Evolutionary conservation across 148 eudicot species (phyloP), one percentile per base, ranked within the genome.

Genomic region (Nyssa sinensis): DNA sequence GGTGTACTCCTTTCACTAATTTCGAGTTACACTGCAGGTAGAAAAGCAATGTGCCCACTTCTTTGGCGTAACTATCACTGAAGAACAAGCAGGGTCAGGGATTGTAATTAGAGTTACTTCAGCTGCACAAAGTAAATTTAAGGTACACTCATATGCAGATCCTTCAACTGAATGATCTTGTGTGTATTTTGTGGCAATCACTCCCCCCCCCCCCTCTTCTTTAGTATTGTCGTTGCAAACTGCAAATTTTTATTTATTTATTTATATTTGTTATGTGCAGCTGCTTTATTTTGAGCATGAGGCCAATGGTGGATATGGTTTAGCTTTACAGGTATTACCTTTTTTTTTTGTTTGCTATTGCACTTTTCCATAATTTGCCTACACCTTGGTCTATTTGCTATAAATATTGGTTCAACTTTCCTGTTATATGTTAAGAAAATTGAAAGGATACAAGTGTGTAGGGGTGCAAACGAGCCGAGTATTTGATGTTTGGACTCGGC

Each of bases 21-120:
- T 62, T 24, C 34, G 10, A 57, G 64, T 57, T 59, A 51, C 14
- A 12, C 44, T 75, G 74, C 87, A 95, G 98, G 99, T 95, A 73
- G 99, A 95, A 55, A 95, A 95, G 84, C 99, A 95, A 80, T 76
- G 88, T 72, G 97, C 99, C 41, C 99, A 92, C 66, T 92, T 95
- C 78, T 95, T 90, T 83, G 91, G 97, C 31, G 97, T 95, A 69
- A 88, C 93, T 44, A 89, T 95, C 78, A 91, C 62, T 68, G 96
- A 95, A 49, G 94, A 90, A 84, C 97, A 95, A 87, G 94, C 99
- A 17, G 85, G 84, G 73, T 76, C 94, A 19, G 99, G 99, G 60
- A 86, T 95, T 72, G 96, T 95, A 57, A 88, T 95, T 77, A 90
- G 97, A 84, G 99, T 92, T 80, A 84, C 96, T 44, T 95, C 99